phyloP scores from a whole-genome alignment of 2,329 filamentous ascomycete genomes.

The Dactylellina sp. region DNA sequence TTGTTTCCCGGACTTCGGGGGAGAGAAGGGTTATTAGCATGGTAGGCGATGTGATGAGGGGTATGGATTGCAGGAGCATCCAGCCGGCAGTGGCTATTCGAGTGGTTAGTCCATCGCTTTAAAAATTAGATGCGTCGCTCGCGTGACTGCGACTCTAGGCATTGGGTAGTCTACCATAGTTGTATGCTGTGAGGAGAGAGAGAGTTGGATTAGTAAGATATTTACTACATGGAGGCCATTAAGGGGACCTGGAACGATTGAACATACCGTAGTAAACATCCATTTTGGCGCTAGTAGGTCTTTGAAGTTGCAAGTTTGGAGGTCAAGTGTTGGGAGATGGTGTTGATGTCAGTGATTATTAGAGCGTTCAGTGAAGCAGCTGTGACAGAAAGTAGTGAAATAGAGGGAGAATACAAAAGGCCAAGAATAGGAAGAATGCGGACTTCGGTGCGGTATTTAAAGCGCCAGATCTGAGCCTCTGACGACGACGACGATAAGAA shows the following conservation, averaged over 20 bases:
- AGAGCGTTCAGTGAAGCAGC: neutral
- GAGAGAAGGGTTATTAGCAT: slow-evolving; percentile 72
- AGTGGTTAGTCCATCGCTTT: slow-evolving; percentile 18
- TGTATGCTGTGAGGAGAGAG: slow-evolving; percentile 21
- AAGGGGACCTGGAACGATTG: neutral
- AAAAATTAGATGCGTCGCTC: no score
- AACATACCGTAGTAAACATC: slow-evolving; percentile 1
- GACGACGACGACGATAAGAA: neutral
- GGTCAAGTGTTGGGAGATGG: neutral
- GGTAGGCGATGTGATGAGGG: slow-evolving; percentile 72
- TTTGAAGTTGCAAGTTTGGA: neutral
- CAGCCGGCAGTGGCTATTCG: slow-evolving; percentile 68
- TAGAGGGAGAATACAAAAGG: slow-evolving; percentile 1
- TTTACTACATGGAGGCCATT: neutral
- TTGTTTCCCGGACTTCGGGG: slow-evolving; percentile 69
- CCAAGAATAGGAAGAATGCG: neutral
- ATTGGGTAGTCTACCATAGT: slow-evolving; percentile 33
- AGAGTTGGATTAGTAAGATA: neutral
- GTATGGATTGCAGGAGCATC: slow-evolving; percentile 68
- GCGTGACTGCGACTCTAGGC: no score
- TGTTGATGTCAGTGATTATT: neutral
- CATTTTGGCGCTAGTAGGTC: neutral
- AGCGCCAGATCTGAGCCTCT: neutral
- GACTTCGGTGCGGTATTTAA: slow-evolving; percentile 13
- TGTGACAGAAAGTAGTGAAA: no score